Base-by-base conservation (phyloP, 306 rosid genomes). In the Boehmeria nivea region DNA sequence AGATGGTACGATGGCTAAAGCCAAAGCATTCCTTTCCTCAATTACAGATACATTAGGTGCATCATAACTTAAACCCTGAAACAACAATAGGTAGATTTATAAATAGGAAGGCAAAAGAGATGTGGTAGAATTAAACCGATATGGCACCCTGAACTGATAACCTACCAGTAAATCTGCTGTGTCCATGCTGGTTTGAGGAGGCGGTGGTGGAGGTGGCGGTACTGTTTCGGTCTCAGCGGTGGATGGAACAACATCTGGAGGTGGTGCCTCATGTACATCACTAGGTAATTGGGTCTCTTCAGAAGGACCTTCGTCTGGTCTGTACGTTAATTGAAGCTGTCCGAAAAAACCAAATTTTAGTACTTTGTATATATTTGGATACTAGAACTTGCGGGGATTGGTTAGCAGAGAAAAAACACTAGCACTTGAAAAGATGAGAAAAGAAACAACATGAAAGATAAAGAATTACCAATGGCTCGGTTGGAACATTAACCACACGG, bases 281-380 rank as follows among this genome's bases (percentile, higher is more conserved):
- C 69, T 55, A 24, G 88, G 62, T 64, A 66, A 57, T 61, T 77
- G 73, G 38, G 70, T 31, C 39, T 83, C 94, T 66, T 83, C 94
- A 33, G 77, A 74, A 51, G 67, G 73, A 56, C 57, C 76, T 55
- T 87, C 95, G 11, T 91, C 95, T 12, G 89, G 89, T 73, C 82
- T 83, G 78, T 85, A 93, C 28, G 99, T 93, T 83, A 93, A 78
- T 59, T 69, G 87, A 77, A 93, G 89, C 96, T 93, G 95, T 77
- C 64, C 63, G 60, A 6, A 60, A 73, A 25, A 52, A 52, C 57
- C 69, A 63, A 13, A 50, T 52, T 47, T 39, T 59, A 84, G 46
- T 21, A 36, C 19, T 0, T 38, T 36, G 11, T 56, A 14, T 13
- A 14, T 18, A 38, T 14, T 4, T n/a, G n/a, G 19, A 16, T 9